A percentile compares a stretch with the other conserved stretches of the same genome.
These are phyloP conservation scores for Dictyostelium brefeldianum DNA, from an alignment of 78 protist genomes.

Conservation along the genomic window DNA sequence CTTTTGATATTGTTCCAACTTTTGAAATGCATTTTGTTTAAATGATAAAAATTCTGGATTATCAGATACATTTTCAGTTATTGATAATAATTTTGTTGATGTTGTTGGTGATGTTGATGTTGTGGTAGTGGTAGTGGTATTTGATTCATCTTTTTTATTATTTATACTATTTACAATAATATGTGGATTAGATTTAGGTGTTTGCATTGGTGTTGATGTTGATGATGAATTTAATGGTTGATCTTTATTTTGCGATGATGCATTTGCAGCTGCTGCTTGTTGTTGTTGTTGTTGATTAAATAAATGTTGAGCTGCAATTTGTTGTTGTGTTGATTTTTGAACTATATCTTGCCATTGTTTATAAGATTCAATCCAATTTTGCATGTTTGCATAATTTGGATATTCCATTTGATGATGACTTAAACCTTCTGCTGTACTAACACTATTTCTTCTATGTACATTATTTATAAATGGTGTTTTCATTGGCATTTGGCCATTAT, in stretches of 20 bases:
- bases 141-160: slow-evolving; percentile 10
- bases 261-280: not conserved
- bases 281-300: not conserved
- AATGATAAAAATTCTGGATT: slow-evolving; percentile 32
- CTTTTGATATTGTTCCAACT: slow-evolving; percentile 63
- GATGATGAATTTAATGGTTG: not conserved
- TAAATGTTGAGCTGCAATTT: not conserved
- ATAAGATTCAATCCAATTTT: slow-evolving; percentile 38
- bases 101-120: not conserved
- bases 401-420: slow-evolving; percentile 8
- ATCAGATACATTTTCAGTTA: not conserved
- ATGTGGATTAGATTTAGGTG: slow-evolving; percentile 16
- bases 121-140: not conserved
- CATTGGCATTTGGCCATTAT: not conserved
- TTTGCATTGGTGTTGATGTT: slow-evolving; percentile 32
- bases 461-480: not conserved
- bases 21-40: slow-evolving; percentile 74
- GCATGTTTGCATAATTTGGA: not conserved
- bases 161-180: slow-evolving; percentile 39
- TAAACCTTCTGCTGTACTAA: slow-evolving; percentile 39
- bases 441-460: slow-evolving; percentile 42
- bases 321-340: not conserved
- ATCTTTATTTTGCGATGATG: not conserved
- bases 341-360: slow-evolving; percentile 63
- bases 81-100: not conserved